Percentiles rank a stretch among this genome's conserved stretches.
Evolutionary conservation across 2,329 filamentous ascomycete genomes (phyloP).

Genomic region (Aspergillus brunneoviolaceus): DNA sequence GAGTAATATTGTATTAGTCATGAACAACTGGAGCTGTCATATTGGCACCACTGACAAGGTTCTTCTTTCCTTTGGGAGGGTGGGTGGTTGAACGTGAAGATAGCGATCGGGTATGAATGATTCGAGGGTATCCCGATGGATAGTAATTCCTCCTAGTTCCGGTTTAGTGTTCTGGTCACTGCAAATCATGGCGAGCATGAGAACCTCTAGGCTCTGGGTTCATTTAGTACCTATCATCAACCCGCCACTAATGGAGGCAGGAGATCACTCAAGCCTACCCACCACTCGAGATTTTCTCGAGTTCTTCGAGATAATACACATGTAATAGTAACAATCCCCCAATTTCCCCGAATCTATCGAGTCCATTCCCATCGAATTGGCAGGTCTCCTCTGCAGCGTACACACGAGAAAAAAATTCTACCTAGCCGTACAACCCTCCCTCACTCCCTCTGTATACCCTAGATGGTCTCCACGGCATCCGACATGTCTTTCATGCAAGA

Average conservation of each 20-base stretch:
- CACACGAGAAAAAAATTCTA: neutral
- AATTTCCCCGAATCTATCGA: no score
- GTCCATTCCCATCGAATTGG: no score
- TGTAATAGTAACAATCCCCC: no score
- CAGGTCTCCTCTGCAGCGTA: neutral
- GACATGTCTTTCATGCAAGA: conserved; percentile 15
- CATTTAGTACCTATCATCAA: neutral
- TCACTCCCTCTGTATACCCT: neutral
- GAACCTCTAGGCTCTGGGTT: neutral
- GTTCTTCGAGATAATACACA: no score
- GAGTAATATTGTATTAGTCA: neutral
- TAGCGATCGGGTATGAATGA: conserved; percentile 16
- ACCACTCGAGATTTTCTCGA: no score
- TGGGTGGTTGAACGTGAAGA: conserved; percentile 10
- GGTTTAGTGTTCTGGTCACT: conserved; percentile 6
- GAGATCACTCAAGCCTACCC: neutral
- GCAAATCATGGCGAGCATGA: conserved; percentile 10
- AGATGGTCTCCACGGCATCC: conserved; percentile 6
- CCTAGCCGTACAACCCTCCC: conserved; percentile 1
- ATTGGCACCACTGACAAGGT: neutral
- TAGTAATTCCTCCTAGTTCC: conserved; percentile 3
- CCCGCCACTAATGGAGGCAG: neutral
- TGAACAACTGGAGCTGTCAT: neutral
- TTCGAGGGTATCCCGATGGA: neutral
- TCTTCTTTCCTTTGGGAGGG: neutral